Percentiles rank a stretch among this genome's conserved stretches.
Evolutionary conservation across 2,329 filamentous ascomycete genomes (phyloP).

Genomic region (Dothistroma septosporum): DNA sequence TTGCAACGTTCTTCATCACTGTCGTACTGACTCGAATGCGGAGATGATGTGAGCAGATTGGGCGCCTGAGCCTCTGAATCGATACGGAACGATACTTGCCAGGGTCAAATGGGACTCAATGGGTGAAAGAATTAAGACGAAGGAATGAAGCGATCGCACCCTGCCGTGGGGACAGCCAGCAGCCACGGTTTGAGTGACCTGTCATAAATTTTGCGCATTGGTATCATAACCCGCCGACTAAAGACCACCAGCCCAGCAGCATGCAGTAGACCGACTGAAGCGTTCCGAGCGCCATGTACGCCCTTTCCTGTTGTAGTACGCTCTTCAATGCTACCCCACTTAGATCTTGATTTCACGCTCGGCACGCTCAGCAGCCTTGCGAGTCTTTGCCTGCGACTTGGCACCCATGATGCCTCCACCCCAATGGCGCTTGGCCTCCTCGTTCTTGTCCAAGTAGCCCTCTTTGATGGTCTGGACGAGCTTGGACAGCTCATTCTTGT

Average conservation of each 20-base stretch:
- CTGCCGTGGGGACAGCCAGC: slow-evolving; percentile 21
- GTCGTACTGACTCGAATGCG: too few species aligned
- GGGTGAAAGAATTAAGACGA: not conserved
- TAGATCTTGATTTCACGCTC: slow-evolving; percentile 98
- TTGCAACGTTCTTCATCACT: too few species aligned
- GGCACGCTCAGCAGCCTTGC: slow-evolving; percentile 91
- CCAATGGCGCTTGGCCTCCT: slow-evolving; percentile 89
- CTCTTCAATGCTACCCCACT: slow-evolving; percentile 9
- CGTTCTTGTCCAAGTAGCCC: slow-evolving; percentile 93
- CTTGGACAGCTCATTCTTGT: slow-evolving; percentile 98
- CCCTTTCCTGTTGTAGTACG: slow-evolving; percentile 17
- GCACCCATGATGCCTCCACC: slow-evolving; percentile 99
- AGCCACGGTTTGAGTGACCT: slow-evolving; percentile 20
- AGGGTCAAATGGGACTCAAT: not conserved
- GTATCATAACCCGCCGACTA: slow-evolving; percentile 20
- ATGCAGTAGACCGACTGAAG: slow-evolving; percentile 20
- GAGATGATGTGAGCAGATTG: too few species aligned
- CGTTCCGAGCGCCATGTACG: slow-evolving; percentile 18
- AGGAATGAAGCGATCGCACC: not conserved
- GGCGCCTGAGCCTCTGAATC: not conserved
- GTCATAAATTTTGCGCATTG: slow-evolving; percentile 18
- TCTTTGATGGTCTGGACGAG: slow-evolving; percentile 95
- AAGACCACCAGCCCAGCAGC: slow-evolving; percentile 19
- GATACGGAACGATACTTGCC: not conserved
- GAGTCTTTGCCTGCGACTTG: slow-evolving; percentile 75